Evolutionary conservation across 2,329 filamentous ascomycete genomes (phyloP).

Genomic region (Immersiporthe knoxdaviesiana): DNA sequence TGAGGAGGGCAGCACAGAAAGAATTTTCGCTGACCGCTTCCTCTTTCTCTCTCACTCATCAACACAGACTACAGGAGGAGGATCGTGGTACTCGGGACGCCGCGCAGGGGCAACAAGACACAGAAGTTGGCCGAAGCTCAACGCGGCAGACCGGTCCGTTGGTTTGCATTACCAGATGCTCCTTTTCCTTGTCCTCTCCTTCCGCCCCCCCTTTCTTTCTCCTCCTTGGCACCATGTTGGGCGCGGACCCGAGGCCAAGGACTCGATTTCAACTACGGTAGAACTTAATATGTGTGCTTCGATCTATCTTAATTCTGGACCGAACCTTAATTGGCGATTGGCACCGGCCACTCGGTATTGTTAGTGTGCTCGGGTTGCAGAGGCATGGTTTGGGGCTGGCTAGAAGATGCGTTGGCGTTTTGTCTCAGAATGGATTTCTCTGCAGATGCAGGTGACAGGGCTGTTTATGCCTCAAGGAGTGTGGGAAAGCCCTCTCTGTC

Average conservation of each 20-base stretch:
- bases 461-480: neutral
- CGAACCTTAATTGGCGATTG: slow-evolving; percentile 4
- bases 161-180: neutral
- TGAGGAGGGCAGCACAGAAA: slow-evolving; percentile 8
- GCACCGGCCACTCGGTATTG: neutral
- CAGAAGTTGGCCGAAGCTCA: slow-evolving; percentile 12
- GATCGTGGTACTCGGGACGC: neutral
- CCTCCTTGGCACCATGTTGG: neutral
- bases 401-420: slow-evolving; percentile 1
- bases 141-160: slow-evolving; percentile 18
- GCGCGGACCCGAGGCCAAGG: slow-evolving; percentile 7
- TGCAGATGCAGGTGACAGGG: slow-evolving; percentile 16
- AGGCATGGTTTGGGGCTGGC: neutral
- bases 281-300: neutral
- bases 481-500: neutral
- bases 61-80: neutral
- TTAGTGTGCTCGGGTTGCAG: slow-evolving; percentile 2
- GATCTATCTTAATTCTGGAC: neutral
- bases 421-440: slow-evolving; percentile 2
- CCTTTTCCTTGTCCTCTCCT: no score
- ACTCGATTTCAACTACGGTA: neutral
- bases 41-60: neutral
- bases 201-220: no score
- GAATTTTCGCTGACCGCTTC: slow-evolving; percentile 23
- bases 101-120: neutral